Conservation (phyloP, 106 monocot species). For the Narthecium ossifragum region DNA sequence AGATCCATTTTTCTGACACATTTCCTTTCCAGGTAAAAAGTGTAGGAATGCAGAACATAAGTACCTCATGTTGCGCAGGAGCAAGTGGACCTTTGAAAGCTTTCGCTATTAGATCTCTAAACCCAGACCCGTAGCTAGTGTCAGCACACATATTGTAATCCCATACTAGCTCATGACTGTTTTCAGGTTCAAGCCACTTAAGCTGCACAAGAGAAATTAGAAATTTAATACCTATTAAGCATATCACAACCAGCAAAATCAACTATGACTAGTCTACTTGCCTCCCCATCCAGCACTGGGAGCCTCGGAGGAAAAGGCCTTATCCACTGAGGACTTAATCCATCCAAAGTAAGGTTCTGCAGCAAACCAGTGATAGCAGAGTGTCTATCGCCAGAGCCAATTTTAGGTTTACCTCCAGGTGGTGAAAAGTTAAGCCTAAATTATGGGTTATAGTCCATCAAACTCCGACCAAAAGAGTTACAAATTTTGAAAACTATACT, state of each 20-base stretch:
- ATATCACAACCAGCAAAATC: background rate
- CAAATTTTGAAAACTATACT: background rate
- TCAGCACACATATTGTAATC: slow-evolving; percentile 97
- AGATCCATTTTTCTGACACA: no score
- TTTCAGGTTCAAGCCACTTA: slow-evolving; percentile 77
- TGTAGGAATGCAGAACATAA: background rate
- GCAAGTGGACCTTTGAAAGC: slow-evolving; percentile 84
- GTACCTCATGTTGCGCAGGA: slow-evolving; percentile 90
- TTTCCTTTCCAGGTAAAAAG: background rate
- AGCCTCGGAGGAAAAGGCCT: slow-evolving; percentile 80
- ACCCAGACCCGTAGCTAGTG: slow-evolving; percentile 73
- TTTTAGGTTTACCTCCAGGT: slow-evolving; percentile 43
- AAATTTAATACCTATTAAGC: background rate
- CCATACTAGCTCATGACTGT: slow-evolving; percentile 83
- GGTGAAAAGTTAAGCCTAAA: slow-evolving; percentile 32
- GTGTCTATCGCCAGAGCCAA: slow-evolving; percentile 64
- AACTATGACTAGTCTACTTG: slow-evolving; percentile 8
- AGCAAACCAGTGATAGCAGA: slow-evolving; percentile 43
- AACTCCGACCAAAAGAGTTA: background rate
- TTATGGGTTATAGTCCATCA: no score
- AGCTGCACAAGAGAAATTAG: slow-evolving; percentile 18
- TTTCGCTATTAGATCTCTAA: slow-evolving; percentile 76
- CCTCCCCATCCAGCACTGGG: slow-evolving; percentile 85
- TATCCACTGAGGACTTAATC: slow-evolving; percentile 82
- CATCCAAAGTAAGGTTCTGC: slow-evolving; percentile 47